Evolutionary conservation across 805 yeast genomes (phyloP).

Genomic region (Monosporozyma siamensis): DNA sequence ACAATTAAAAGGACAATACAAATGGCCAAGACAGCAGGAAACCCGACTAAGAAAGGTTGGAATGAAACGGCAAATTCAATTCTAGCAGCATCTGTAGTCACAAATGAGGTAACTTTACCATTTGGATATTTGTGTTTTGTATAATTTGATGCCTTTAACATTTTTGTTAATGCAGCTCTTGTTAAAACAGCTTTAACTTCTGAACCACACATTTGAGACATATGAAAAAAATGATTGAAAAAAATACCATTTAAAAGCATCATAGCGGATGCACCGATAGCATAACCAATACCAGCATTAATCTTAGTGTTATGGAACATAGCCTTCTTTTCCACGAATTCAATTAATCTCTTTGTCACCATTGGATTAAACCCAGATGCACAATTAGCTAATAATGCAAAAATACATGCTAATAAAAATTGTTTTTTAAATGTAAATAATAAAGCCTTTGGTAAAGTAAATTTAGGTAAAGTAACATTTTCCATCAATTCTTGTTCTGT

Average conservation of each 20-base stretch:
- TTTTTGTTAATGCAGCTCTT: slow-evolving; percentile 59
- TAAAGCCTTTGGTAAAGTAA: slow-evolving; percentile 35
- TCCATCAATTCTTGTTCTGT: slow-evolving; percentile 33
- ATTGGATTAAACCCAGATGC: slow-evolving; percentile 52
- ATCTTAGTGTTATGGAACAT: slow-evolving; percentile 33
- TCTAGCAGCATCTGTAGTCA: slow-evolving; percentile 76
- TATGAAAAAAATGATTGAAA: slow-evolving; percentile 57
- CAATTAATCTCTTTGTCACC: slow-evolving; percentile 53
- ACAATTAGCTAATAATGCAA: slow-evolving; percentile 41
- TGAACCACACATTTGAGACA: slow-evolving; percentile 56
- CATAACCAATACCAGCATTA: slow-evolving; percentile 65
- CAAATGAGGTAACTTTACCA: slow-evolving; percentile 63
- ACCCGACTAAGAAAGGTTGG: slow-evolving; percentile 52
- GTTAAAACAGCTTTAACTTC: slow-evolving; percentile 62
- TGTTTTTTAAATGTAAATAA: slow-evolving; percentile 43
- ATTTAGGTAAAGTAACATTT: slow-evolving; percentile 20
- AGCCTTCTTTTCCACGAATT: slow-evolving; percentile 48
- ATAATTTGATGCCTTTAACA: slow-evolving; percentile 49
- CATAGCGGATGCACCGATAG: slow-evolving; percentile 57
- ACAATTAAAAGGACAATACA: slow-evolving; percentile 54
- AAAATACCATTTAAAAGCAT: slow-evolving; percentile 40
- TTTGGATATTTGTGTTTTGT: slow-evolving; percentile 54
- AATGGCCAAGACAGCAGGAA: slow-evolving; percentile 56
- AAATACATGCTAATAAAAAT: slow-evolving; percentile 36
- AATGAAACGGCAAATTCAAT: slow-evolving; percentile 68